These are phyloP conservation scores for Candida nanaspora DNA, from an alignment of 805 yeast species.

Conservation along the genomic window DNA sequence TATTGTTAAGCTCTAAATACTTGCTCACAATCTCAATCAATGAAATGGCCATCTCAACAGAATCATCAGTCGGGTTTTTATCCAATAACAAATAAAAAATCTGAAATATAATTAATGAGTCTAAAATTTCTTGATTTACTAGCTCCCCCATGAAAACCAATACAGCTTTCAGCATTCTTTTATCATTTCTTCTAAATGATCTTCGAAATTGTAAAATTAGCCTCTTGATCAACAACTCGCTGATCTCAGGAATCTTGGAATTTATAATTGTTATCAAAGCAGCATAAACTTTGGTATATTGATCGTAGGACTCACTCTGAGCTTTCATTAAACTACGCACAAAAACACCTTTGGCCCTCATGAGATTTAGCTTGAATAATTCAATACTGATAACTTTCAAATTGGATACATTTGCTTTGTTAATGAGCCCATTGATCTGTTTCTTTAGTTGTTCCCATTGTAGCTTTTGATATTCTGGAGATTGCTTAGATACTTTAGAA, in stretches of 20 bases:
- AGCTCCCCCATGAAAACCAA: slow-evolving; percentile 52
- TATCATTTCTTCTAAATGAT: slow-evolving; percentile 41
- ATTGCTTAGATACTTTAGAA: slow-evolving; percentile 8
- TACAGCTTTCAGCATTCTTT: slow-evolving; percentile 33
- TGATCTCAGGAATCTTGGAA: slow-evolving; percentile 63
- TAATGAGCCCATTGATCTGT: slow-evolving; percentile 40
- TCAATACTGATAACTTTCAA: slow-evolving; percentile 40
- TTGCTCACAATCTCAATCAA: slow-evolving; percentile 49
- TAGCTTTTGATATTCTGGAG: slow-evolving; percentile 38
- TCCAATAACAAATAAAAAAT: slow-evolving; percentile 40
- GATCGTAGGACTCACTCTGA: slow-evolving; percentile 31
- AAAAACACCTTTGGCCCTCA: slow-evolving; percentile 55
- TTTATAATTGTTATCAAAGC: slow-evolving; percentile 54
- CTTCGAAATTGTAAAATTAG: slow-evolving; percentile 52
- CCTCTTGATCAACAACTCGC: slow-evolving; percentile 47
- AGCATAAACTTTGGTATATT: slow-evolving; percentile 45
- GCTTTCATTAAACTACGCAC: slow-evolving; percentile 50
- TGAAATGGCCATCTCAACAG: slow-evolving; percentile 46
- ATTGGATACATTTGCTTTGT: slow-evolving; percentile 37
- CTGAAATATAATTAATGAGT: slow-evolving; percentile 48
- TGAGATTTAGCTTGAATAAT: slow-evolving; percentile 50
- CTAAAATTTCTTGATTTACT: slow-evolving; percentile 53
- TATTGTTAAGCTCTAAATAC: slow-evolving; percentile 33
- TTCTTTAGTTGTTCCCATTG: slow-evolving; percentile 51
- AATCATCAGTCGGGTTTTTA: slow-evolving; percentile 39